Evolutionary conservation across 1,139 yeast genomes (phyloP).

Genomic region (Kurtzmaniella quercitrusa): DNA sequence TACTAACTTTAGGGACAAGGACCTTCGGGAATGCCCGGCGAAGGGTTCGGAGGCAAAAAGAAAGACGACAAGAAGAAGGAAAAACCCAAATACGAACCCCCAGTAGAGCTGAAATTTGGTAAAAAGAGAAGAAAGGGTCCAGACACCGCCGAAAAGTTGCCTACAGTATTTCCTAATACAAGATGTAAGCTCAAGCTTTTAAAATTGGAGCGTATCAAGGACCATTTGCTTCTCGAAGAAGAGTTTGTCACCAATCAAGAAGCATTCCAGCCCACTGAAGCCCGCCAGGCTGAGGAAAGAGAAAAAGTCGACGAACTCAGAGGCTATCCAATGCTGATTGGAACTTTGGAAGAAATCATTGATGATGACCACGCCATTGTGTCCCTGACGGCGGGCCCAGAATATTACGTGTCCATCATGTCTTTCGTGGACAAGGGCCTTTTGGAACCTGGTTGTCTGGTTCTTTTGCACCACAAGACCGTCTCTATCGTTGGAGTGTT

Average conservation of each 20-base stretch:
- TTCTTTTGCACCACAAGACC: constrained; percentile 89
- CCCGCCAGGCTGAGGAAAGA: constrained; percentile 93
- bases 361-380: constrained; percentile 99
- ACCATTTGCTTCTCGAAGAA: constrained; percentile 89
- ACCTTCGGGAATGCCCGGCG: constrained; percentile 70
- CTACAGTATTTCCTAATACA: constrained; percentile 86
- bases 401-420: constrained; percentile 90
- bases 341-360: constrained; percentile 92
- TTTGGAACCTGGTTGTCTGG: constrained; percentile 98
- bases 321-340: constrained; percentile 96
- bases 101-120: constrained; percentile 91
- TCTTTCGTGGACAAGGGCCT: constrained; percentile 98
- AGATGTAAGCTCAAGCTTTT: constrained; percentile 88
- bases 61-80: constrained; percentile 77
- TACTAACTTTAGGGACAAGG: constrained; percentile 61
- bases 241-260: constrained; percentile 96
- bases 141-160: constrained; percentile 82
- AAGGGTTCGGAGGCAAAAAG: constrained; percentile 55
- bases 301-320: constrained; percentile 93
- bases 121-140: constrained; percentile 91
- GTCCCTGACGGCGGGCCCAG: constrained; percentile 93
- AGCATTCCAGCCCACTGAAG: constrained; percentile 92
- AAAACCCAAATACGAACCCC: constrained; percentile 96
- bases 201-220: constrained; percentile 94
- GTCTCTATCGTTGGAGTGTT: constrained; percentile 93